These are phyloP conservation scores for Naganishia sp. DNA, from an alignment of 1,284 basidiomycete genomes.

Conservation along the genomic window DNA sequence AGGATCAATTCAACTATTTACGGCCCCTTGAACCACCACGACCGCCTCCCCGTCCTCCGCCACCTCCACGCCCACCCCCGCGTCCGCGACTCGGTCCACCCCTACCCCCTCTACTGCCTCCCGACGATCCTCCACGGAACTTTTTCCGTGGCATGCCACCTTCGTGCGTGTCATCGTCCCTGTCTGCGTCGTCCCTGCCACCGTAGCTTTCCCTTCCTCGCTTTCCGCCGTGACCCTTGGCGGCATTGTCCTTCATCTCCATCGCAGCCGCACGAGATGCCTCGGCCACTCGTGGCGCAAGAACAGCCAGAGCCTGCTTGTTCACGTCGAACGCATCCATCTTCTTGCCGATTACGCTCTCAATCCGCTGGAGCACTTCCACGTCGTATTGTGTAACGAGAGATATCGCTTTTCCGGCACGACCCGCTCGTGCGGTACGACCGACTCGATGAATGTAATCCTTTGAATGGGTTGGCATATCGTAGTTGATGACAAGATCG, in stretches of 20 bases:
- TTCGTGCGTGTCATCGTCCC: constrained; percentile 43
- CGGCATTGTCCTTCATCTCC: constrained; percentile 61
- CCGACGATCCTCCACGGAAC: constrained; percentile 24
- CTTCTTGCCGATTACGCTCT: constrained; percentile 86
- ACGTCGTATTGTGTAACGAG: constrained; percentile 98
- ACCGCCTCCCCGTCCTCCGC: neutral
- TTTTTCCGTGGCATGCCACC: constrained; percentile 31
- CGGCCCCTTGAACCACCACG: neutral
- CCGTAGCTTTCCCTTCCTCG: constrained; percentile 49
- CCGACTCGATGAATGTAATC: constrained; percentile 99
- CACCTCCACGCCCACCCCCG: constrained; percentile 4
- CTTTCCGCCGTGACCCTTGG: constrained; percentile 57
- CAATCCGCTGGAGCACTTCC: constrained; percentile 92
- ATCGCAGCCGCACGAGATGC: constrained; percentile 78
- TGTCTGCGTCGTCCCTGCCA: constrained; percentile 46
- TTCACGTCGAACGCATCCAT: constrained; percentile 89
- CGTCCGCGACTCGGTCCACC: constrained; percentile 6
- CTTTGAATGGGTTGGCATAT: constrained; percentile 97
- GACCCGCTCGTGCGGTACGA: constrained; percentile 92
- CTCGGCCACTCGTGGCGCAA: constrained; percentile 87
- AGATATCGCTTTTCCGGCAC: constrained; percentile 92
- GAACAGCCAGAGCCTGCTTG: constrained; percentile 82
- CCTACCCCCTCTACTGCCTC: constrained; percentile 27
- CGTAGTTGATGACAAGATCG: constrained; percentile 97
- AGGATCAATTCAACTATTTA: neutral